These are phyloP conservation scores for Pythium graminicola DNA, from an alignment of 352 stramenopile genomes.

Conservation along the genomic window DNA sequence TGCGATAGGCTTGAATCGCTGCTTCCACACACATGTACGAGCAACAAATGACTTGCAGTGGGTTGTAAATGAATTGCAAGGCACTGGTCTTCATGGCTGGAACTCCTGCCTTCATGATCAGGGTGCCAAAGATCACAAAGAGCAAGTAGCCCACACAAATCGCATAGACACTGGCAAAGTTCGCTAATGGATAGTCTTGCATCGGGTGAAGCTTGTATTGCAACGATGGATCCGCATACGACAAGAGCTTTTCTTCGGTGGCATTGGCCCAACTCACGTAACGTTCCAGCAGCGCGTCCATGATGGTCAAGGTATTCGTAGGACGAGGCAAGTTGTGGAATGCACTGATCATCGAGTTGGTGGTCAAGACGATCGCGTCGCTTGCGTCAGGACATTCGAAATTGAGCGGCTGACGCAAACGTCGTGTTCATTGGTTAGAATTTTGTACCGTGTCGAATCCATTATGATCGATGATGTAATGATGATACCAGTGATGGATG, in stretches of 20 bases:
- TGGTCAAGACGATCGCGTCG: too few species aligned
- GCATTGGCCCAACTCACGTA: conserved; percentile 4
- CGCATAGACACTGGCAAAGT: conserved; percentile 52
- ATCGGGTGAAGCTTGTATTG: conserved; percentile 61
- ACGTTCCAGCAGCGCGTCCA: conserved; percentile 8
- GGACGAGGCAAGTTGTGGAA: conserved; percentile 4
- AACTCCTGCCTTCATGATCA: conserved; percentile 69
- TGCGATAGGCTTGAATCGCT: conserved; percentile 88
- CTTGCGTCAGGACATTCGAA: too few species aligned
- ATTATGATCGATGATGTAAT: conserved; percentile 6
- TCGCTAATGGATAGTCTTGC: conserved; percentile 49
- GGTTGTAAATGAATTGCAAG: conserved; percentile 97
- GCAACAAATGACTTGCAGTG: conserved; percentile 94
- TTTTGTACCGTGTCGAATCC: not conserved
- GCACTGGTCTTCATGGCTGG: conserved; percentile 63
- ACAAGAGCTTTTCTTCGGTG: conserved; percentile 11
- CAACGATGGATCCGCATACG: conserved; percentile 1
- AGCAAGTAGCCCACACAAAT: conserved; percentile 58
- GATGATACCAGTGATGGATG: not conserved
- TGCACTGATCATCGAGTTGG: too few species aligned
- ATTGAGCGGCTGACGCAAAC: conserved; percentile 8
- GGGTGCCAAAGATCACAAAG: conserved; percentile 61
- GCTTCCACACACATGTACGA: conserved; percentile 97
- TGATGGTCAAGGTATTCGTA: not conserved
- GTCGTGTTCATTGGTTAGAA: conserved; percentile 7